These are phyloP conservation scores for Phytomonas sp. DNA, from an alignment of 208 protist species.

Conservation along the genomic window DNA sequence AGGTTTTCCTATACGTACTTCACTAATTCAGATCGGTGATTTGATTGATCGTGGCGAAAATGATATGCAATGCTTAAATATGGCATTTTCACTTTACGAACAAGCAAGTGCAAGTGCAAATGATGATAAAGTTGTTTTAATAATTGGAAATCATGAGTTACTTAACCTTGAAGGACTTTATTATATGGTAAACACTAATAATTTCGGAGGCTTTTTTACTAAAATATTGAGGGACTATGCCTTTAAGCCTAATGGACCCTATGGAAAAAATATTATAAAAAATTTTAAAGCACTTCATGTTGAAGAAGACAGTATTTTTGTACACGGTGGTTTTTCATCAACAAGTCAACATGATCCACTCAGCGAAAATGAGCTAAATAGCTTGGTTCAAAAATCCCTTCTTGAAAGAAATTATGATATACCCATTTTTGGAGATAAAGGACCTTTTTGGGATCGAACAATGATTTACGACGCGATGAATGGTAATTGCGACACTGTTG, in stretches of 20 bases:
- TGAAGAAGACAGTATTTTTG: slow-evolving; percentile 44
- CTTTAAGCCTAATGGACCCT: slow-evolving; percentile 34
- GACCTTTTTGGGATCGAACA: slow-evolving; percentile 64
- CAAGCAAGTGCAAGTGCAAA: slow-evolving; percentile 20
- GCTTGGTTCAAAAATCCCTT: slow-evolving; percentile 28
- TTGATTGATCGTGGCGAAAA: slow-evolving; percentile 70
- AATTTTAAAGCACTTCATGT: slow-evolving; percentile 49
- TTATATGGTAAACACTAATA: slow-evolving; percentile 52
- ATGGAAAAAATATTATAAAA: slow-evolving; percentile 53
- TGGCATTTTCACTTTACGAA: slow-evolving; percentile 42
- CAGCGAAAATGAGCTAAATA: slow-evolving; percentile 29
- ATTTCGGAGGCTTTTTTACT: slow-evolving; percentile 47
- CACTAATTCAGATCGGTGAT: slow-evolving; percentile 76
- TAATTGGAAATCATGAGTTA: slow-evolving; percentile 86
- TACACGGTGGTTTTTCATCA: slow-evolving; percentile 50
- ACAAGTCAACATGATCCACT: background rate
- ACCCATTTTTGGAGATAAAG: slow-evolving; percentile 30
- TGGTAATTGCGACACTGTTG: slow-evolving; percentile 32
- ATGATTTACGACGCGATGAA: slow-evolving; percentile 54
- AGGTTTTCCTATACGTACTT: slow-evolving; percentile 24
- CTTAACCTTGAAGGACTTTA: slow-evolving; percentile 68
- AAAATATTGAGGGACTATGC: slow-evolving; percentile 29
- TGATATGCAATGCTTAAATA: slow-evolving; percentile 34
- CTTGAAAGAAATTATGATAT: slow-evolving; percentile 21
- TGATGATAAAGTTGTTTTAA: slow-evolving; percentile 46